Evolutionary conservation across 2,329 filamentous ascomycete species (phyloP), one percentile per base, ranked within the genome.

Genomic region (Penicillium sp.): DNA sequence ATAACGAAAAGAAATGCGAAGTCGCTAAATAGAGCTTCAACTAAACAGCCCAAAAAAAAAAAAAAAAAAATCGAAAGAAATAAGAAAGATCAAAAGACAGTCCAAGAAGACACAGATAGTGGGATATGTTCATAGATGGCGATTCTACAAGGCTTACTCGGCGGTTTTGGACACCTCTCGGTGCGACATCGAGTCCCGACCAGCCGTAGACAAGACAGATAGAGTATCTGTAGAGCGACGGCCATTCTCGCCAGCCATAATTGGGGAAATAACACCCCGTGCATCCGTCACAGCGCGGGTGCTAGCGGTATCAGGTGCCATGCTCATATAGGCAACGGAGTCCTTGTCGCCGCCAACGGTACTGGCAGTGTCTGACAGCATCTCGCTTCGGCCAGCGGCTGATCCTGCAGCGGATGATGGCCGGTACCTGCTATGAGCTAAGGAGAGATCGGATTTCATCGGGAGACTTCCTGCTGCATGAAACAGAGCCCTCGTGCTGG

Each of bases 401-500:
- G 69, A 71, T 13, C 65, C 66, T 18, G 59, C 60, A 31, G 62
- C 58, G 0, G 69, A 71, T 9, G 62, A 61, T 10, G 64, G 58
- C 7, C 66, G 64, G 3, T 62, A 61, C 31, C 52, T 58, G 4
- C 50, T 52, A 22, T 60, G 61, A 4, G 62, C 35, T 16, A 67
- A 50, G 6, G 59, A 65, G 5, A 58, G 45, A 38, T 70, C 64
- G 0, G 66, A 66, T 5, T 56, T 61, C 40, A 62, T 61, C 1
- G 64, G 60, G 6, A 71, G 59, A 14, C 62, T 61, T 2, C 68
- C 69, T 2, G 64, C 50, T 8, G 63, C 70, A 44, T 69, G 69
- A 49, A 70, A 71, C 9, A 72, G 60, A 2, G 67, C 63, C 32
- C 67, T 61, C 2, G 72, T 74, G 53, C 72, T 74, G 6, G 69